phyloP scores from a whole-genome alignment of 805 yeast species.

The Kodamaea neixiangensis region DNA sequence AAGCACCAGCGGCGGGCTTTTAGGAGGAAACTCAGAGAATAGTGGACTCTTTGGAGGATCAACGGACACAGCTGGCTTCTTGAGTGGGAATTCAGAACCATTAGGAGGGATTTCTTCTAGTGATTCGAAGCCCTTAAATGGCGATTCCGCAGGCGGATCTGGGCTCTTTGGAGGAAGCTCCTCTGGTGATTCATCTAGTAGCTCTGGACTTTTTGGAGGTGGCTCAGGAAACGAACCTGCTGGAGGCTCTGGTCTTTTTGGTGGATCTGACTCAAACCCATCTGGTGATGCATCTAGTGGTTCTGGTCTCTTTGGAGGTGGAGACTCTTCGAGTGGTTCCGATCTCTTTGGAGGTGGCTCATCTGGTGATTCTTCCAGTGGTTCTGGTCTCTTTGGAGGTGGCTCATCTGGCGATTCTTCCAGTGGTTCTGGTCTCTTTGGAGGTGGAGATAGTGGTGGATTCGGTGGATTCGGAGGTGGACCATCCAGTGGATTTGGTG shows the following conservation, averaged over 20 bases:
- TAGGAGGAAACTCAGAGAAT: background rate
- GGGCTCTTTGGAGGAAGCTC: background rate
- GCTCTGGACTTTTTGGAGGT: background rate
- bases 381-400: background rate
- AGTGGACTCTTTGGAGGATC: no score
- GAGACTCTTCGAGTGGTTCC: background rate
- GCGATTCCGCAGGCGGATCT: background rate
- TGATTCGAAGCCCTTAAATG: background rate
- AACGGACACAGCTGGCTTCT: no score
- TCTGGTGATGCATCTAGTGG: background rate
- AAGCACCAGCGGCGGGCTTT: no score
- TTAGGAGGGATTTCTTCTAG: background rate
- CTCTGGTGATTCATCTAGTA: background rate
- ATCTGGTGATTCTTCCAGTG: background rate
- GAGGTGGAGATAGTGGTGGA: background rate
- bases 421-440: background rate
- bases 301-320: conserved; percentile 1
- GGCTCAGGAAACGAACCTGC: background rate
- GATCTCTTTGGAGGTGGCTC: background rate
- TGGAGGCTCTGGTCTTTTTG: background rate
- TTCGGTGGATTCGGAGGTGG: background rate
- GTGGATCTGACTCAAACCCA: background rate
- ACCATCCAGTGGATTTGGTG: conserved; percentile 2
- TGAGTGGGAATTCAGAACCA: background rate
- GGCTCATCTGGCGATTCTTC: background rate